Evolutionary conservation across 83 land plant genomes (phyloP).

Genomic region (Picea engelmannii): DNA sequence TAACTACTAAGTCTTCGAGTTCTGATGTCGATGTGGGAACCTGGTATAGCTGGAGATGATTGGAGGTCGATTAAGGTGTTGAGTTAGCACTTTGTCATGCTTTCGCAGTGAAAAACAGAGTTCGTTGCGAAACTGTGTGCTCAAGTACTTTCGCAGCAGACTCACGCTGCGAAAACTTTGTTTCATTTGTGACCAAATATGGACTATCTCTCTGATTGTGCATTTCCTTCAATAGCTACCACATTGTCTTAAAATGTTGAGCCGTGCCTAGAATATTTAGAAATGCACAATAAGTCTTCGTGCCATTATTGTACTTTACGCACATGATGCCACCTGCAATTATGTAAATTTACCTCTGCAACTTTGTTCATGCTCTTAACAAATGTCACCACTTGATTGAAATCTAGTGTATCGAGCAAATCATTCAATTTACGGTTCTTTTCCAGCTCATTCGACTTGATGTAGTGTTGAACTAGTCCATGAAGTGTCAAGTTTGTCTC

Average conservation of each 20-base stretch:
- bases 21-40: no score
- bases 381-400: conserved; percentile 61
- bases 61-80: no score
- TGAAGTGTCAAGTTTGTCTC: conserved; percentile 26
- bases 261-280: conserved; percentile 48
- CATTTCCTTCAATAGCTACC: conserved; percentile 49
- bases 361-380: conserved; percentile 62
- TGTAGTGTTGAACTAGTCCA: neutral
- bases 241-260: conserved; percentile 26
- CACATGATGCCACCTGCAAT: no score
- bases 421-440: conserved; percentile 61
- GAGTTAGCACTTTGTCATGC: no score
- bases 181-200: conserved; percentile 30
- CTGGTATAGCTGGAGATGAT: no score
- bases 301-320: conserved; percentile 26
- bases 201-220: conserved; percentile 16
- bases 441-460: conserved; percentile 54
- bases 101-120: no score
- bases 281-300: conserved; percentile 37
- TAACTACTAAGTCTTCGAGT: no score
- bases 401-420: conserved; percentile 54
- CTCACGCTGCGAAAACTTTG: neutral
- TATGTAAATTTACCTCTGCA: conserved; percentile 22
- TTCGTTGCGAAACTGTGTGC: no score
- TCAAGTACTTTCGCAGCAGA: no score